Evolutionary conservation across 75 land plant species (phyloP), one percentile per base, ranked within the genome.

Genomic region (Pinus taeda): DNA sequence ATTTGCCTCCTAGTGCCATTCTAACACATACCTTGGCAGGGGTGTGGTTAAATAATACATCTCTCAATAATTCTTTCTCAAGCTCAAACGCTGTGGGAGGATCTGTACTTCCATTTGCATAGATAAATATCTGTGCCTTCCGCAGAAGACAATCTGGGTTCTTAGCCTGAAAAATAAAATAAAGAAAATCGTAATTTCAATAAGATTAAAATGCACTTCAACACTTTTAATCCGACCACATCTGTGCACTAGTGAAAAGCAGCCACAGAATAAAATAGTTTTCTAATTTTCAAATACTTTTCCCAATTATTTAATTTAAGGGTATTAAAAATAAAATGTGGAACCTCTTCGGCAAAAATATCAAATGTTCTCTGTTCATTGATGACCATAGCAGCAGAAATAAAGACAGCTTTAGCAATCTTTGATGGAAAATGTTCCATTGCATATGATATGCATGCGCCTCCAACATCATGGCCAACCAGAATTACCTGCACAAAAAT

Each of bases 381-480:
- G 37, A 73, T 77, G 76, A 89, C 58, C 99, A 96, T 96, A 64
- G 95, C 75, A 55, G 99, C 99, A 74, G 93, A 90, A 59, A 94
- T 61, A 75, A 89, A 96, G 71, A 96, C 65, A 60, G 99, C 94
- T 72, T 90, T 96, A 12, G 99, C 77, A 75, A 96, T 75, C 75
- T 90, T 92, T 12, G 63, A 49, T 0, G 97, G 92, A 75, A 85
- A 92, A 59, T 67, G 59, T 77, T 96, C 99, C 99, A 96, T 94
- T 20, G 84, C 97, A 85, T 90, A 90, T 20, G 99, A 96, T 57
- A 96, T 87, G 78, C 99, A 96, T 12, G 93, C 88, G 26, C 99
- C 99, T 70, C 99, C 99, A 78, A 96, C 85, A 79, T 96, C 97
- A 85, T 96, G 99, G n/a, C 93, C 99, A 8, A 92, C 95, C 71